Base-by-base conservation (phyloP, 1,139 yeast genomes). In the Magnusiomyces fungicola region DNA sequence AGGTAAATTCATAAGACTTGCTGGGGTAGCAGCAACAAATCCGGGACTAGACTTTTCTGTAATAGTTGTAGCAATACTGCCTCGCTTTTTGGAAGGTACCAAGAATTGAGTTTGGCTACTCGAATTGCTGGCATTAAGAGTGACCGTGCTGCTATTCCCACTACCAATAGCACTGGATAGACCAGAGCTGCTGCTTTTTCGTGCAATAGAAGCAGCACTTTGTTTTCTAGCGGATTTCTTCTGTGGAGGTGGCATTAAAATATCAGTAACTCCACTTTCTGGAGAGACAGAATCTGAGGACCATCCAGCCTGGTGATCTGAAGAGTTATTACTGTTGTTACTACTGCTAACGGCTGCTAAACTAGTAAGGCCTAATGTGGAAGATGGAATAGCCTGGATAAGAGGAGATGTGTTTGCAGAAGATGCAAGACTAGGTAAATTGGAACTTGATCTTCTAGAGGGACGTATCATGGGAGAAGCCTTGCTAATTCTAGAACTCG, bases 1-100 rank as follows among this genome's bases (percentile, higher is more conserved):
- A 50, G 57, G 27, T 18, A 71, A 60, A 51, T 71, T 71, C 75
- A 72, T 72, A 41, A 72, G 57, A 22, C 72, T 69, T 5, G 75
- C 72, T 2, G 72, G 72, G 0, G 72, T 69, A 7, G 70, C 70
- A 24, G 55, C 49, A 22, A 50, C 43, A 24, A 47, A 21, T 21
- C 49, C 23, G 2, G 50, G 34, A 27, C 42, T 37, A 24, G 48
- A 34, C 16, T 36, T 22, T 21, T 50, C 25, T 45, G 43, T 10
- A 14, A 36, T 12, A 25, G 40, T 9, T 18, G 36, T 38, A 19
- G 47, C n/a, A n/a, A n/a, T n/a, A n/a, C n/a, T n/a, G n/a, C n/a
- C n/a, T n/a, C n/a, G n/a, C n/a, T 21, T 24, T 43, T 39, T 12
- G 41, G 4, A n/a, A 9, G 12, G 18, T 18, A 32, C 18, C 14